Evolutionary conservation across 2,329 filamentous ascomycete genomes (phyloP).

Genomic region (Ophiognomonia clavigignenti-juglandacearum): DNA sequence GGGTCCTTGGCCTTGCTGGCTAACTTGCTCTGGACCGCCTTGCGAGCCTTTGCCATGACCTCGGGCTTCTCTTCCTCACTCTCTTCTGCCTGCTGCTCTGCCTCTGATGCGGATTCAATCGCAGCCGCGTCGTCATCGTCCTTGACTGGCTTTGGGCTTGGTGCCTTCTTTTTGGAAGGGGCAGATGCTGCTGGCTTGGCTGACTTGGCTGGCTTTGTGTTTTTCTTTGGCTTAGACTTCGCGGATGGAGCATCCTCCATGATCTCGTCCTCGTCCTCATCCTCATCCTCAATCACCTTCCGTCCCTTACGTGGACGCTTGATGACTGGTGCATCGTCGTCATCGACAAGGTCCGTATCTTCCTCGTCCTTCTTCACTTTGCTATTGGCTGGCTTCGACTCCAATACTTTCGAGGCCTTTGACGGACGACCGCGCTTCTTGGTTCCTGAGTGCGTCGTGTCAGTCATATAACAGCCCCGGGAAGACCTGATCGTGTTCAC

Average conservation of each 20-base stretch:
- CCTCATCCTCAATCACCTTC: conserved; percentile 47
- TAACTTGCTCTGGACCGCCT: conserved; percentile 75
- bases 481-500: conserved; percentile 23
- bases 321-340: conserved; percentile 52
- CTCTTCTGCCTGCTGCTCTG: conserved; percentile 42
- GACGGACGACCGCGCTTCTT: conserved; percentile 40
- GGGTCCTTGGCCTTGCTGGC: conserved; percentile 62
- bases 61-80: conserved; percentile 63
- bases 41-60: conserved; percentile 66
- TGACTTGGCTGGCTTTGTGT: conserved; percentile 24
- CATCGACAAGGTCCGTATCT: conserved; percentile 41
- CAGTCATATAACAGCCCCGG: neutral
- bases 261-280: conserved; percentile 40
- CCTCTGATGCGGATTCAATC: conserved; percentile 44
- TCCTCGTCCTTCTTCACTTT: conserved; percentile 31
- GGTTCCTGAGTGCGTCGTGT: conserved; percentile 26
- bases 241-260: conserved; percentile 29
- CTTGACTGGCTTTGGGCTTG: conserved; percentile 26
- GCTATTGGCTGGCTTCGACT: conserved; percentile 22
- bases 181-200: conserved; percentile 16
- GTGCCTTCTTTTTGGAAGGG: conserved; percentile 18
- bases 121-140: conserved; percentile 38
- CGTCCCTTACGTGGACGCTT: conserved; percentile 51
- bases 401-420: conserved; percentile 16
- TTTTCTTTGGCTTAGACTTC: conserved; percentile 21